Evolutionary conservation across 176 grass and related monocot genomes (phyloP).

Genomic region (Areca catechu): DNA sequence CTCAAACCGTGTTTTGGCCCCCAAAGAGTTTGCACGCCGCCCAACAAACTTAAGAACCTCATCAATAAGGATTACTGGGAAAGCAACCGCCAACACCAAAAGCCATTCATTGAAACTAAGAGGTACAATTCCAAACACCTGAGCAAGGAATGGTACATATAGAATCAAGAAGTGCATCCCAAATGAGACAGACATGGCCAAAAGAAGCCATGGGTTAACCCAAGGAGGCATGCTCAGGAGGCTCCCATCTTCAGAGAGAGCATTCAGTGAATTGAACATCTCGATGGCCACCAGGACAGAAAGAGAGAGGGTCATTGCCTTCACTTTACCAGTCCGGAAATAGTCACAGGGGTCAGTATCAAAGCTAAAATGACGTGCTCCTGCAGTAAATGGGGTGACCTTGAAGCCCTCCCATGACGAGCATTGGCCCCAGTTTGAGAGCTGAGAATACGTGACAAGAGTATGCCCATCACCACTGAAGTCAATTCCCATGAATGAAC

Average conservation of each 20-base stretch:
- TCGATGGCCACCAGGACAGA: constrained; percentile 96
- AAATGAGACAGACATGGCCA: constrained; percentile 91
- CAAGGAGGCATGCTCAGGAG: constrained; percentile 89
- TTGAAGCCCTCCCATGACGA: constrained; percentile 70
- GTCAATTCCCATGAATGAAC: constrained; percentile 93
- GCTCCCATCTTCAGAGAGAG: constrained; percentile 83
- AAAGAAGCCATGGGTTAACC: constrained; percentile 93
- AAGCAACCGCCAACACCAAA: constrained; percentile 65
- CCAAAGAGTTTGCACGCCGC: constrained; percentile 31
- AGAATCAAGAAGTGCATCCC: constrained; percentile 86
- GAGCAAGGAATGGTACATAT: constrained; percentile 79
- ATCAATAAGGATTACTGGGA: constrained; percentile 76
- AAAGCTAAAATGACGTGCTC: constrained; percentile 55
- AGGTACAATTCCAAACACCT: constrained; percentile 82
- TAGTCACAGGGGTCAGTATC: constrained; percentile 77
- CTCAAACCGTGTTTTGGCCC: constrained; percentile 19
- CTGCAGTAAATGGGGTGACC: constrained; percentile 62
- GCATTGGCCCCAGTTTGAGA: constrained; percentile 87
- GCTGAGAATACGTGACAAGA: constrained; percentile 83
- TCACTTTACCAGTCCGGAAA: constrained; percentile 87
- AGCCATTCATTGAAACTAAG: constrained; percentile 93
- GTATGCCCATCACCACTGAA: constrained; percentile 79
- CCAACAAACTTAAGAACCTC: constrained; percentile 86
- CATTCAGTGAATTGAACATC: constrained; percentile 99
- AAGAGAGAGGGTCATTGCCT: constrained; percentile 82